phyloP scores from a whole-genome alignment of 164 flowering plant species.

The Tetracentron sinense region DNA sequence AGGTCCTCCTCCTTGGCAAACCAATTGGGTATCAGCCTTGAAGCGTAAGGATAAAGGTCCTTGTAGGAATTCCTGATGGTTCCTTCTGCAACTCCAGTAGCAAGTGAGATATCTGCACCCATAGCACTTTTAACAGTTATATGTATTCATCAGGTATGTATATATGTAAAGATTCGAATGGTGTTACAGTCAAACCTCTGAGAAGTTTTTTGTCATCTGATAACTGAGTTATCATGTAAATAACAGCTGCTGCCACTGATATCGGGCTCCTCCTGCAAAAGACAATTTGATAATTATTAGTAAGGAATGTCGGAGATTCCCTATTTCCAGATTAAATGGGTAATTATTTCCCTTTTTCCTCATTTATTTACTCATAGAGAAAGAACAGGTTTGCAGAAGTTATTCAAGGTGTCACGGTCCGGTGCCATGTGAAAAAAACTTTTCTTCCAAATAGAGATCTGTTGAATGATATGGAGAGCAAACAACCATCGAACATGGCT shows the following conservation, averaged over 20 bases:
- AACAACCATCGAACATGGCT: not conserved
- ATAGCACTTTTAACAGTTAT: not conserved
- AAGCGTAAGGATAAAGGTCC: conserved; percentile 19
- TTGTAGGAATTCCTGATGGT: conserved; percentile 22
- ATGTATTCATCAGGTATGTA: not conserved
- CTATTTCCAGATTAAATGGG: not conserved
- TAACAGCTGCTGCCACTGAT: conserved; percentile 16
- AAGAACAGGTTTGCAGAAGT: not conserved
- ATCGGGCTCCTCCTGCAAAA: conserved; percentile 13
- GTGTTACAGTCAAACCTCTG: not conserved
- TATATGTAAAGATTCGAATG: not conserved
- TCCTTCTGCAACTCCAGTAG: conserved; percentile 22
- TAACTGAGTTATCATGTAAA: conserved; percentile 14
- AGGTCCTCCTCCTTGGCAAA: conserved; percentile 19
- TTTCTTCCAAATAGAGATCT: not conserved
- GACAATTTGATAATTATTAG: too few species aligned
- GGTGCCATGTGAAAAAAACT: not conserved
- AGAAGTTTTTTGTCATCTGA: conserved; percentile 11
- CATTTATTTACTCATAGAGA: not conserved
- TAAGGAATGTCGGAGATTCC: not conserved
- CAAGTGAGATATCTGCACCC: conserved; percentile 16
- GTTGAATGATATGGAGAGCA: not conserved
- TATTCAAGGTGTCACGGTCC: not conserved
- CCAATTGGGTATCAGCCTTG: conserved; percentile 18
- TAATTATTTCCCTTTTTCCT: too few species aligned